Conservation (phyloP, 192 early-diverging fungal species). For the Anaeromyces robustus region DNA sequence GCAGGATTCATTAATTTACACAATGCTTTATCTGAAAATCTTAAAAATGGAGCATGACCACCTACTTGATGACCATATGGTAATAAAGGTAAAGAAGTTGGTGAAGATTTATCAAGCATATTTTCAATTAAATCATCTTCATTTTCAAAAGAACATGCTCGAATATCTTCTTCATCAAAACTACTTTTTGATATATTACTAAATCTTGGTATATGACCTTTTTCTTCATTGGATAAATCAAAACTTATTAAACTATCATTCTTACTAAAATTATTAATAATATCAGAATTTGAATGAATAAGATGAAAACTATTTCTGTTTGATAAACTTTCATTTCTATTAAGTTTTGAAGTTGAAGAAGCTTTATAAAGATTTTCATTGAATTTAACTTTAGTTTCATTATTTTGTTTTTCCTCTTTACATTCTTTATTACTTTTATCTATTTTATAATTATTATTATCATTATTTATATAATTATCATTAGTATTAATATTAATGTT, state of each 20-base stretch:
- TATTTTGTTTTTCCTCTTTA: no score
- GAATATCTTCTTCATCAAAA: neutral
- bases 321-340: no score
- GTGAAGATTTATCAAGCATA: neutral
- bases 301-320: no score
- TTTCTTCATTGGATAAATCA: neutral
- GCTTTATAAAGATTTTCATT: no score
- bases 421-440: no score
- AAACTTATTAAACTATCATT: neutral
- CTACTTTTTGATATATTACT: neutral
- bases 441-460: no score
- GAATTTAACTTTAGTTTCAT: no score
- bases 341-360: no score
- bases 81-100: conserved; percentile 48
- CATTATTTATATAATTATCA: no score
- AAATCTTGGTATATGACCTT: neutral
- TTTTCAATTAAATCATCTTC: neutral
- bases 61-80: conserved; percentile 83
- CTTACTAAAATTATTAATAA: neutral
- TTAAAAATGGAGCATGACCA: conserved; percentile 89
- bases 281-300: no score
- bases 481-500: no score
- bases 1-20: conserved; percentile 81
- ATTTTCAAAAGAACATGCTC: neutral
- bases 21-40: conserved; percentile 90